Evolutionary conservation across 495 filamentous ascomycete genomes (phyloP).

Genomic region (Podospora pseudopauciseta): DNA sequence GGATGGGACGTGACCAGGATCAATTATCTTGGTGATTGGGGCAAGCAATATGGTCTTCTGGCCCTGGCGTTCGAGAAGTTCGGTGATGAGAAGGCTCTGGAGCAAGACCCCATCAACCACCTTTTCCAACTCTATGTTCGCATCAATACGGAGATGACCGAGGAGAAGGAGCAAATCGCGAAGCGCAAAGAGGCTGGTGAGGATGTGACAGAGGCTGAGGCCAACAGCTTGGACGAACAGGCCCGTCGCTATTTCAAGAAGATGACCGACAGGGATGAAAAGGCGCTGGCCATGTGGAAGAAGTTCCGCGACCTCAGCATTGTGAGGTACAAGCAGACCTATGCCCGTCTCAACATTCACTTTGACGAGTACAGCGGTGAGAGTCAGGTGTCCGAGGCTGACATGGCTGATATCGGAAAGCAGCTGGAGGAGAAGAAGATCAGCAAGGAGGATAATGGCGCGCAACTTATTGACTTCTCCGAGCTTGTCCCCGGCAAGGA

Average conservation of each 20-base stretch:
- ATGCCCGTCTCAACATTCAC: conserved; percentile 64
- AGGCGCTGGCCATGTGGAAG: conserved; percentile 76
- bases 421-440: conserved; percentile 69
- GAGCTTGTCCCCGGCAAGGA: conserved; percentile 62
- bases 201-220: conserved; percentile 45
- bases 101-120: conserved; percentile 59
- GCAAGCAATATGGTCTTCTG: conserved; percentile 62
- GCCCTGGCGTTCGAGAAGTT: conserved; percentile 57
- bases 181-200: conserved; percentile 48
- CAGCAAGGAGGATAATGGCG: conserved; percentile 79
- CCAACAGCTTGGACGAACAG: conserved; percentile 57
- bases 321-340: conserved; percentile 63
- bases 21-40: conserved; percentile 69
- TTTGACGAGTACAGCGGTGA: conserved; percentile 95
- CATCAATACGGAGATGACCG: conserved; percentile 55
- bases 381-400: conserved; percentile 80
- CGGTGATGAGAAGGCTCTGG: conserved; percentile 55
- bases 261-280: conserved; percentile 78
- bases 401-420: conserved; percentile 66
- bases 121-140: conserved; percentile 62
- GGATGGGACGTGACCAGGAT: conserved; percentile 62
- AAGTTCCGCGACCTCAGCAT: conserved; percentile 90
- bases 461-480: conserved; percentile 81
- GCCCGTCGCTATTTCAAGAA: conserved; percentile 80
- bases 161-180: conserved; percentile 53